A percentile compares a stretch with the other conserved stretches of the same genome.
Evolutionary conservation across 495 filamentous ascomycete species (phyloP).

Genomic region (Neurospora tetraspora): DNA sequence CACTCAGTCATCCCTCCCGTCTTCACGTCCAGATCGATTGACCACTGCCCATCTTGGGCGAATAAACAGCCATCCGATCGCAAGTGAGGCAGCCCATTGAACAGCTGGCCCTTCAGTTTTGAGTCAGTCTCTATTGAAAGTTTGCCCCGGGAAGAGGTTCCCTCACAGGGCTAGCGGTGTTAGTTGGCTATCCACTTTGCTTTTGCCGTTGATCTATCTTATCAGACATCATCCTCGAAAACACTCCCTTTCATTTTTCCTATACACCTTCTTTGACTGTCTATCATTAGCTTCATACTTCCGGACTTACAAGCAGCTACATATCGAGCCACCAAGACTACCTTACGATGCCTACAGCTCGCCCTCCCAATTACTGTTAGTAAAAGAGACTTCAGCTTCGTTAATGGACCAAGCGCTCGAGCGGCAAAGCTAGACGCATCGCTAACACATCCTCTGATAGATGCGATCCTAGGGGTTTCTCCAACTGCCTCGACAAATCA

Average conservation of each 20-base stretch:
- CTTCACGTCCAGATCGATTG: background rate
- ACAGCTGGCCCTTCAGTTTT: background rate
- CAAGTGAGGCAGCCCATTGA: background rate
- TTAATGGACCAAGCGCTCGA: background rate
- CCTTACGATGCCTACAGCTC: constrained; percentile 27
- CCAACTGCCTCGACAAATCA: constrained; percentile 68
- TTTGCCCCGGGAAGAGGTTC: background rate
- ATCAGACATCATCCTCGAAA: background rate
- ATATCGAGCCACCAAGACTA: background rate
- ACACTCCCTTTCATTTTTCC: background rate
- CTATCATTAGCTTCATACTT: background rate
- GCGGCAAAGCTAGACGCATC: constrained; percentile 7
- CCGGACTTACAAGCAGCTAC: background rate
- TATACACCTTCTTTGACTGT: background rate
- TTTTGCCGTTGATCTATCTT: background rate
- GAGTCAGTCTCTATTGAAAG: background rate
- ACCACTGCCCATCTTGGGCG: background rate
- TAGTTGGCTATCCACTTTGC: background rate
- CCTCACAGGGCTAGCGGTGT: background rate
- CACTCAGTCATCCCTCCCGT: background rate
- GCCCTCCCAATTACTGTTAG: constrained; percentile 46
- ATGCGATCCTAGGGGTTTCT: constrained; percentile 61
- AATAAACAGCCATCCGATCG: background rate
- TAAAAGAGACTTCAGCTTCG: background rate
- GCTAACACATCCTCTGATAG: constrained; percentile 26